Evolutionary conservation across 352 stramenopile genomes (phyloP).

Genomic region (Aphanomyces euteiches): DNA sequence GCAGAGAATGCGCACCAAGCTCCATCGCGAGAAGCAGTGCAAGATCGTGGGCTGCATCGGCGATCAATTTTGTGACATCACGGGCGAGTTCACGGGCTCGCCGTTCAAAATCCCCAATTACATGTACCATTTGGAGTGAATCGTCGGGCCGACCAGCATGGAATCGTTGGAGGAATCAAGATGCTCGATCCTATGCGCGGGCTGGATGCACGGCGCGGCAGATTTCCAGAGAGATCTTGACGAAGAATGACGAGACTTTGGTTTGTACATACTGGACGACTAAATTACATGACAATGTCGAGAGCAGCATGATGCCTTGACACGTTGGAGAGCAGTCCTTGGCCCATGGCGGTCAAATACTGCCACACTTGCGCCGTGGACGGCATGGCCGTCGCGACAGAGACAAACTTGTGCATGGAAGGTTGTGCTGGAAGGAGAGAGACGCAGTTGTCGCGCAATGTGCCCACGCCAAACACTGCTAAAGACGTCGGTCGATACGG

Average conservation of each 20-base stretch:
- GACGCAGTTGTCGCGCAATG: neutral
- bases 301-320: neutral
- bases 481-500: neutral
- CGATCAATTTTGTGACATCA: constrained; percentile 29
- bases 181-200: too few relatives aligned
- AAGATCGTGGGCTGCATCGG: constrained; percentile 25
- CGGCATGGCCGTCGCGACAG: neutral
- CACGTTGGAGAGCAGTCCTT: neutral
- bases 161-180: neutral
- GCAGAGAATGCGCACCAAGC: constrained; percentile 18
- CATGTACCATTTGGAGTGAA: constrained; percentile 22
- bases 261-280: too few relatives aligned
- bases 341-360: neutral
- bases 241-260: too few relatives aligned
- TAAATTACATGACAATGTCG: neutral
- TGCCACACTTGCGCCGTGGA: neutral
- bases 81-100: constrained; percentile 19
- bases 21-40: neutral
- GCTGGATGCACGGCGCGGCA: neutral
- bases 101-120: constrained; percentile 31
- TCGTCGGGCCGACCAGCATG: neutral
- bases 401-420: neutral
- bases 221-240: too few relatives aligned
- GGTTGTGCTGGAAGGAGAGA: neutral
- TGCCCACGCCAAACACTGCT: neutral